Evolutionary conservation across 2,329 filamentous ascomycete species (phyloP), one percentile per base, ranked within the genome.

Genomic region (Ceratocystis smalleyi): DNA sequence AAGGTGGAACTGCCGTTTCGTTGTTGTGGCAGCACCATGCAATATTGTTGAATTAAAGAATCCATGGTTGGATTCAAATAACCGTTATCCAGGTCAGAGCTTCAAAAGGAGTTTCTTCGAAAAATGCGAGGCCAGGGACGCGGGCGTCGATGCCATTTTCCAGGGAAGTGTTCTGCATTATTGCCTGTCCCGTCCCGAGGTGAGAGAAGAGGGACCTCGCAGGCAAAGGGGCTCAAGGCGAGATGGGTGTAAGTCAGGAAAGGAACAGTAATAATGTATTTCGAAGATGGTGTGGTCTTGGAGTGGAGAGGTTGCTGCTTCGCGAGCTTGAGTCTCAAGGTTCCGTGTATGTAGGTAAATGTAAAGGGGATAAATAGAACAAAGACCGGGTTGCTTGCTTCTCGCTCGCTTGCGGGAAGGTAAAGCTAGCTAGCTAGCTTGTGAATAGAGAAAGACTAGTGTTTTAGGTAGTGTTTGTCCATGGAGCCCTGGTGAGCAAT

Each of bases 61-160:
- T 66, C 65, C 65, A 66, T 66, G 47, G 19, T 60, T n/a, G 24
- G 54, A 43, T 43, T 51, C 54, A 65, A 17, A 30, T 35, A 35
- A 30, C 54, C 4, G 54, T 57, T 57, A 35, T 57, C 12, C 12
- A 57, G 54, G 54, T 57, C 54, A 57, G 54, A 57, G 54, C 54
- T 57, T 57, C 43, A 22, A 57, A 19, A 35, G 40, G 24, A 61
- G 40, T 54, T 40, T 45, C 30, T n/a, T 40, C 24, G 19, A 55
- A 55, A 30, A 55, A 19, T 47, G 24, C 60, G 43, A 66, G 62
- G 65, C 65, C 40, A 62, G 55, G 57, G 65, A 66, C 45, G 61
- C 59, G 62, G 65, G 65, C 62, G 57, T 66, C 62, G 62, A 66
- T 61, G 65, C 65, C 65, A 62, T 54, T 61, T 45, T 49, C 59